Base-by-base conservation (phyloP, 2,329 filamentous ascomycete species). In the Neonectria sp. region DNA sequence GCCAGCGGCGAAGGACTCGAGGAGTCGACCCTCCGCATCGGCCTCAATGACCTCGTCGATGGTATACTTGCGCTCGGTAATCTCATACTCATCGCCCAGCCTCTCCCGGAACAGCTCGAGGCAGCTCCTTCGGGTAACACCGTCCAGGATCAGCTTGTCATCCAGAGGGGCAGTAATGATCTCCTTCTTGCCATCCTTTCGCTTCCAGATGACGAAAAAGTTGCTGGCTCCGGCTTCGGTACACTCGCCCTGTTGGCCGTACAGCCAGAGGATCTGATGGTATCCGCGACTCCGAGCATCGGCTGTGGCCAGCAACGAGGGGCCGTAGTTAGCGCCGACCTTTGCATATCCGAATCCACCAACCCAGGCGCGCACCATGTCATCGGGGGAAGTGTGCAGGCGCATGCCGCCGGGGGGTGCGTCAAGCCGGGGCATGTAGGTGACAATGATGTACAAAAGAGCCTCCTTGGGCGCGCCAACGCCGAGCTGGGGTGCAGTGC, bases 211-310 rank as follows among this genome's bases (percentile, higher is more conserved):
- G 8, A 97, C 86, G 77, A 98, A 97, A 83, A 97, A 97, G 83
- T 98, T 98, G 76, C 90, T 93, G 13, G 94, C 95, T 5, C 95
- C 95, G 2, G 95, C 95, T 84, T 98, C 95, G 2, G 95, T 98
- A 70, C 97, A 95, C 78, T 90, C 89, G 59, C 89, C 89, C 73
- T 95, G 87, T 46, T 89, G 81, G 1, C 94, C 94, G 76, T 97
- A 96, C 57, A 98, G 87, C 95, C 95, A 98, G n/a, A 98, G 88
- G 63, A 98, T 92, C 86, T 98, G 95, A 77, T 95, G 89, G 82
- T 90, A 98, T 0, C 95, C 95, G 46, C 88, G 83, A 12, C 83
- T 84, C 63, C 90, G 85, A 3, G 95, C 95, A 80, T 95, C 92
- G 21, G 87, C 87, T 55, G 95, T 95, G 4, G 94, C 93, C 60